phyloP scores from a whole-genome alignment of 2,329 filamentous ascomycete species.

The Trichoderma asperellum region DNA sequence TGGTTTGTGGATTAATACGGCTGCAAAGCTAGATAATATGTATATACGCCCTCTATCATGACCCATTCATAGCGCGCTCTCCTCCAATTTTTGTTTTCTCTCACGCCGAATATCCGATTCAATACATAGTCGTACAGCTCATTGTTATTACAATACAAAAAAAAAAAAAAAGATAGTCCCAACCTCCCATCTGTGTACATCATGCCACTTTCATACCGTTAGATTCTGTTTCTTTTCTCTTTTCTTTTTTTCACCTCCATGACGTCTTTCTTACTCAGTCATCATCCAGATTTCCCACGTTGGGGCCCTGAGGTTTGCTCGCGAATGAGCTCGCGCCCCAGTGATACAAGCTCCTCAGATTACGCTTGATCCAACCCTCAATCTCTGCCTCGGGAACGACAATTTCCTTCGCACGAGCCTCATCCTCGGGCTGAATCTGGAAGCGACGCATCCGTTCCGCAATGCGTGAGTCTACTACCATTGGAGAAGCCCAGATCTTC shows the following conservation, averaged over 20 bases:
- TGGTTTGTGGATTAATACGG: conserved; percentile 20
- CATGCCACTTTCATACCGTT: too few species aligned
- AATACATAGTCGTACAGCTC: conserved; percentile 8
- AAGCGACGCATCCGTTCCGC: conserved; percentile 80
- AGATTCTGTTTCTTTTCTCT: neutral
- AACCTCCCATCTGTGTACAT: neutral
- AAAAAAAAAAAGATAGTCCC: neutral
- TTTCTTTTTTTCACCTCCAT: neutral
- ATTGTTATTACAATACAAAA: neutral
- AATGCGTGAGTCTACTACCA: conserved; percentile 78
- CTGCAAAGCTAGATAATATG: conserved; percentile 28
- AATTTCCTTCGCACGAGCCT: conserved; percentile 66
- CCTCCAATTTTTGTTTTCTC: neutral
- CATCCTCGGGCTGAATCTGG: conserved; percentile 69
- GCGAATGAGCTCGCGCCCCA: conserved; percentile 53
- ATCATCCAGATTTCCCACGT: conserved; percentile 47
- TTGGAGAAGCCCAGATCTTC: conserved; percentile 73
- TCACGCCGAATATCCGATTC: neutral
- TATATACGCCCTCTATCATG: conserved; percentile 26
- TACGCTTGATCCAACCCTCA: conserved; percentile 69
- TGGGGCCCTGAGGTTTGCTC: conserved; percentile 47
- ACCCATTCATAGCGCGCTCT: conserved; percentile 4
- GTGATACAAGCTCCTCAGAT: conserved; percentile 55
- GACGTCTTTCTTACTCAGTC: conserved; percentile 33
- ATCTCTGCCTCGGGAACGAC: conserved; percentile 69